Base-by-base conservation (phyloP, 2,329 filamentous ascomycete species). In the Onygenales sp. region DNA sequence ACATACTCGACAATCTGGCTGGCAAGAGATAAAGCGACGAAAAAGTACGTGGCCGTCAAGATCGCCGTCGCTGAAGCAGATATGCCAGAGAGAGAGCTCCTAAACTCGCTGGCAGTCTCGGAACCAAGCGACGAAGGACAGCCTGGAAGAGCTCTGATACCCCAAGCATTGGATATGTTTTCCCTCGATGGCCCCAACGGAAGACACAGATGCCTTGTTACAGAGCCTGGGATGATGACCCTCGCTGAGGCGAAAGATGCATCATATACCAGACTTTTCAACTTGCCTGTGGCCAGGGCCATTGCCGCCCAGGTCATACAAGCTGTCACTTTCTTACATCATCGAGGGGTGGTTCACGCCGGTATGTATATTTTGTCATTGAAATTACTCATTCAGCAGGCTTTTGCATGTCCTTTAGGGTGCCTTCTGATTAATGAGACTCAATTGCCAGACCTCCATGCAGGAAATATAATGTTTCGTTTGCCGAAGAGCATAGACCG, bases 1-100 rank as follows among this genome's bases (percentile, higher is more conserved):
- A 62, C 67, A 9, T 74, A 62, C 56, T 70, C 72, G 21, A 57
- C 56, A 21, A 48, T 49, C 34, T 58, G 54, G 54, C 52, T 58
- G 37, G 56, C 52, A 2, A 50, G 46, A 32, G 51, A 55, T 13
- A 40, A 36, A 17, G 21, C 31, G 13, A 34, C n/a, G 4, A n/a
- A 21, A 10, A 40, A n/a, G 40, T 47, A 47, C 49, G 43, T 55
- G 3, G 44, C 53, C n/a, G 9, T 52, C 49, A 55, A 57, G 33
- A 52, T 57, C 42, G 40, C 42, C 6, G 32, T 36, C 17, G 51
- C 42, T 7, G 40, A 17, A 42, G 34, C n/a, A 32, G 39, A 49
- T 39, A 21, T 17, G 6, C 39, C 8, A 42, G 31, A 37, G 31
- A 27, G 21, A 13, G 27, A 45, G 10, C 14, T 45, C 6, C 27